Base-by-base conservation (phyloP, 176 grass and related monocot genomes). In the Canna indica region DNA sequence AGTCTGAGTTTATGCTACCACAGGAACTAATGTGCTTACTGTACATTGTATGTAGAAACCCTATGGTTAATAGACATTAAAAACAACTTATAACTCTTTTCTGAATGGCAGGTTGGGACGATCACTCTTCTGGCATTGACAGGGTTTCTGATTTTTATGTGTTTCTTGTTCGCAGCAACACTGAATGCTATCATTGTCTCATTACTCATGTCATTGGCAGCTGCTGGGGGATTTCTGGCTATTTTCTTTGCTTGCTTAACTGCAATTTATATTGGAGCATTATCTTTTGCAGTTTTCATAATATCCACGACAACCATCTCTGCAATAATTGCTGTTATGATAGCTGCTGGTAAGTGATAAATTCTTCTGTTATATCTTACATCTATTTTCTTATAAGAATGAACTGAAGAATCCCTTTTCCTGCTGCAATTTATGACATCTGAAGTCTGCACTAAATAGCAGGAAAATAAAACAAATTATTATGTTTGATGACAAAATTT, bases 41-140 rank as follows among this genome's bases (percentile, higher is more conserved):
- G 3, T 30, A 36, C 2, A 35, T 6, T 64, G 2, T 25, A 9
- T 6, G n/a, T 30, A 60, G 36, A 34, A 72, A 36, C 1, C 9
- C 8, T 61, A 29, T 9, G 26, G 24, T 42, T 59, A 27, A 16
- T 27, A 11, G 5, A 59, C 22, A 38, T 73, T 1, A 16, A n/a
- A 71, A 34, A 53, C 25, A 0, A 53, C 26, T 61, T 22, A 60
- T 30, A 9, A 14, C 53, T 36, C 46, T 67, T 66, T 54, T 27
- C 22, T 66, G 4, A 11, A 44, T 82, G 77, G n/a, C 70, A 96
- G 92, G 85, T 87, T 1, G 88, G 93, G 65, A 87, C 88, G 35
- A 80, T 86, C 46, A 80, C 77, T 29, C 75, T 87, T 33, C 46
- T 75, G 17, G 70, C 82, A n/a, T 35, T 90, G 25, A 82, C 77